A percentile compares a stretch with the other conserved stretches of the same genome.
Evolutionary conservation across 2,329 filamentous ascomycete genomes (phyloP).

Genomic region (Didymella pinodella): DNA sequence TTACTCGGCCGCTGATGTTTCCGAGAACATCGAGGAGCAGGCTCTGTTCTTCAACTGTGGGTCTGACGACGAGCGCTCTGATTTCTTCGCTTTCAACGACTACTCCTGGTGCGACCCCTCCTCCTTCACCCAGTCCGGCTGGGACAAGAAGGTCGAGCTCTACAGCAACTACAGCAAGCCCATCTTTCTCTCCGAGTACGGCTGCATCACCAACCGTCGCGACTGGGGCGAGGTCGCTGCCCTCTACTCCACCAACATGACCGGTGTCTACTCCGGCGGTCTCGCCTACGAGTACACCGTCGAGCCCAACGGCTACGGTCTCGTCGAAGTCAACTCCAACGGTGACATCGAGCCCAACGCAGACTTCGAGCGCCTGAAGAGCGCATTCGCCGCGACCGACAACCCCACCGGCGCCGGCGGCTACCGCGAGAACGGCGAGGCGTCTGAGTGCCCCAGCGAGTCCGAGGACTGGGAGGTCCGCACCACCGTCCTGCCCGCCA

Average conservation of each 20-base stretch:
- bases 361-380: conserved; percentile 69
- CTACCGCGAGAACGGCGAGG: conserved; percentile 62
- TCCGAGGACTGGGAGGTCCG: conserved; percentile 64
- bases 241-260: conserved; percentile 86
- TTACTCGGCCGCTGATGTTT: conserved; percentile 85
- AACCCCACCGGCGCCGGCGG: conserved; percentile 65
- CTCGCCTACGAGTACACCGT: conserved; percentile 93
- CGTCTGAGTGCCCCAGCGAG: conserved; percentile 63
- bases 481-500: conserved; percentile 61
- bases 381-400: conserved; percentile 58
- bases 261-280: conserved; percentile 88
- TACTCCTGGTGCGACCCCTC: conserved; percentile 74
- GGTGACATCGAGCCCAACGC: conserved; percentile 63
- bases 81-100: conserved; percentile 91
- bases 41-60: conserved; percentile 95
- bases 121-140: conserved; percentile 74
- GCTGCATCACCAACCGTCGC: conserved; percentile 83
- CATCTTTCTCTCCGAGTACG: conserved; percentile 92
- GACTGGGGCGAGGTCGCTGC: conserved; percentile 80
- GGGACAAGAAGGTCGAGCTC: conserved; percentile 63
- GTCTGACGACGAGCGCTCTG: conserved; percentile 79
- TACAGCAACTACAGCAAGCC: conserved; percentile 50
- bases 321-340: conserved; percentile 69
- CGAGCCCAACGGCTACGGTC: conserved; percentile 71
- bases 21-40: conserved; percentile 83